These are phyloP conservation scores for Dioscorea cayenensis DNA, from an alignment of 116 monocot genomes.

Conservation along the genomic window DNA sequence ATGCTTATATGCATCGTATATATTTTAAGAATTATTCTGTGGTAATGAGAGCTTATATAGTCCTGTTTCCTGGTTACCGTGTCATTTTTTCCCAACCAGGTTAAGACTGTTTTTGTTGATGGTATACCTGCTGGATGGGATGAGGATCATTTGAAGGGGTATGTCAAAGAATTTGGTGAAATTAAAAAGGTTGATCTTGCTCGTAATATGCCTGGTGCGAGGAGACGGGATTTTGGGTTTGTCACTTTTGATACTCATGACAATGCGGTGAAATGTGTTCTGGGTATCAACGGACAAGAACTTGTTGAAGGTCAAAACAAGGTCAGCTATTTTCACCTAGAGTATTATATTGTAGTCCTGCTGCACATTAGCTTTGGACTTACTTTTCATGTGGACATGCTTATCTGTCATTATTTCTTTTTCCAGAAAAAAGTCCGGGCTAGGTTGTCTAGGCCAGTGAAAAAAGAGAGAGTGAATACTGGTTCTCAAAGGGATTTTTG, in stretches of 20 bases:
- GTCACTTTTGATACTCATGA: conserved; percentile 91
- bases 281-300: conserved; percentile 73
- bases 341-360: too few relatives aligned
- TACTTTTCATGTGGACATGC: too few relatives aligned
- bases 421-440: conserved; percentile 83
- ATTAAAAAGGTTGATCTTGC: conserved; percentile 95
- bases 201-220: conserved; percentile 91
- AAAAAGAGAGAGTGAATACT: conserved; percentile 59
- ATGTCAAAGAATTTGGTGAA: conserved; percentile 76
- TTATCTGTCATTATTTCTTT: neutral
- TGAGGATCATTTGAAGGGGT: conserved; percentile 74
- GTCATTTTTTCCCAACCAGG: conserved; percentile 30
- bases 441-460: conserved; percentile 77
- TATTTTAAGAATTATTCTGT: conserved; percentile 83
- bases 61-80: conserved; percentile 5
- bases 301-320: conserved; percentile 81
- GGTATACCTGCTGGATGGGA: conserved; percentile 87
- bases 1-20: too few relatives aligned
- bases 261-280: conserved; percentile 75
- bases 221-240: conserved; percentile 96
- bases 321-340: conserved; percentile 25
- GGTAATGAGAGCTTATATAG: conserved; percentile 75
- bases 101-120: conserved; percentile 94
- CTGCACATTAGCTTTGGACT: too few relatives aligned
- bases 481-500: conserved; percentile 46